Conservation (phyloP, 2,329 filamentous ascomycete species). For the Arthrinium puccinioides region DNA sequence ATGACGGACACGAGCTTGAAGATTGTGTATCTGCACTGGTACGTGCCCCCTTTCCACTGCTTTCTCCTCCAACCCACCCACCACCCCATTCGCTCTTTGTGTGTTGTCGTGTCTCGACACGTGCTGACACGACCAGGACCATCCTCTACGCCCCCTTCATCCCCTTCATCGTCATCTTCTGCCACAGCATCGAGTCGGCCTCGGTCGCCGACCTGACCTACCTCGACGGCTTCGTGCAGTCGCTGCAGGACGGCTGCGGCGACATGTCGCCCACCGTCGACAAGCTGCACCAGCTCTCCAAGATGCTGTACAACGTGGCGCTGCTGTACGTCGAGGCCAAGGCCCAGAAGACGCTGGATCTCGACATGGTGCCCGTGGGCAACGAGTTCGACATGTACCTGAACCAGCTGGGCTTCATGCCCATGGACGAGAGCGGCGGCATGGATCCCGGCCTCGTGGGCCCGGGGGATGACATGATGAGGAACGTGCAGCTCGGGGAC, state of each 20-base stretch:
- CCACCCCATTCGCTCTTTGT: not conserved
- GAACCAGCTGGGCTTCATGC: constrained; percentile 25
- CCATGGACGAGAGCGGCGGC: constrained; percentile 11
- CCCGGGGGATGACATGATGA: constrained; percentile 9
- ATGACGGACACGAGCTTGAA: constrained; percentile 27
- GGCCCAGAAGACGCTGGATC: constrained; percentile 24
- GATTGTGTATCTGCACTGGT: constrained; percentile 38
- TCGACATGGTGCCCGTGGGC: constrained; percentile 16
- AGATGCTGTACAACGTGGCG: constrained; percentile 51
- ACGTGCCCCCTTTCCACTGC: constrained; percentile 11
- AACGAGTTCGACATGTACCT: constrained; percentile 26
- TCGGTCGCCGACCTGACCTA: constrained; percentile 33
- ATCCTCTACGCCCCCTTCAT: constrained; percentile 44
- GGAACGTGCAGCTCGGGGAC: constrained; percentile 23
- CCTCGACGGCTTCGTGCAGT: constrained; percentile 41
- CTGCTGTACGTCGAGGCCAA: constrained; percentile 52
- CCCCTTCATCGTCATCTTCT: constrained; percentile 46
- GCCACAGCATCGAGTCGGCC: constrained; percentile 37
- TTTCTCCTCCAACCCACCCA: not conserved
- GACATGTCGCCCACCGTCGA: constrained; percentile 37
- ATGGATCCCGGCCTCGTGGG: not conserved
- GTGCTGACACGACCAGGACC: constrained; percentile 23
- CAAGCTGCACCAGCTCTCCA: constrained; percentile 50
- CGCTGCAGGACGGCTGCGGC: constrained; percentile 40
- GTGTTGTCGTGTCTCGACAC: not conserved